Percentiles rank a stretch among this genome's conserved stretches.
Conservation (phyloP, 495 filamentous ascomycete genomes). For the Letharia lupina region DNA sequence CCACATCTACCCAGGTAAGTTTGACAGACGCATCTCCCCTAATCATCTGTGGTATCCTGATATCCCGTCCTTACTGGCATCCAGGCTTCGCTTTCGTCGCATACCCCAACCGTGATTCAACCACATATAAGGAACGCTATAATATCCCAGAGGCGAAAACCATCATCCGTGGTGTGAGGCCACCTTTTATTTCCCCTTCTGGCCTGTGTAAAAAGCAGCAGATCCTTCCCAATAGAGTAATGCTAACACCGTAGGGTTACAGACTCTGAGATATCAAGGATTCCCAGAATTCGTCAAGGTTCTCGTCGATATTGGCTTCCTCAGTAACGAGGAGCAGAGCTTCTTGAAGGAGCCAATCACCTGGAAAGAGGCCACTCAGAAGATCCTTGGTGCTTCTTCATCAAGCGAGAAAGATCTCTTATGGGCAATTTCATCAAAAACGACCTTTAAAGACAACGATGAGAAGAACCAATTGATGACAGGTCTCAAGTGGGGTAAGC, state of each 20-base stretch:
- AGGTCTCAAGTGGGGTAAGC: constrained; percentile 60
- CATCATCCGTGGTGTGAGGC: constrained; percentile 50
- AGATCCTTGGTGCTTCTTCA: constrained; percentile 60
- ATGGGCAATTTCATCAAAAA: constrained; percentile 65
- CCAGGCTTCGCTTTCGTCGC: constrained; percentile 83
- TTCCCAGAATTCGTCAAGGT: constrained; percentile 82
- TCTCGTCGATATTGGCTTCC: constrained; percentile 80
- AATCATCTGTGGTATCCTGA: no score
- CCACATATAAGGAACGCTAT: constrained; percentile 78
- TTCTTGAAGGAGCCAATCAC: constrained; percentile 52
- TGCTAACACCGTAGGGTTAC: background rate
- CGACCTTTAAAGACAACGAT: constrained; percentile 58
- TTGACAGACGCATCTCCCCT: no score
- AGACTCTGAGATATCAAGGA: constrained; percentile 71
- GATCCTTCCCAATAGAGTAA: background rate
- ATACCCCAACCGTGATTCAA: constrained; percentile 90
- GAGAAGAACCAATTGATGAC: constrained; percentile 68
- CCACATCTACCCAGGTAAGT: no score
- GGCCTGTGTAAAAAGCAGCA: background rate
- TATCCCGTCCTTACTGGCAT: constrained; percentile 1
- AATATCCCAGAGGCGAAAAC: constrained; percentile 40
- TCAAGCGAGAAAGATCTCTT: constrained; percentile 49
- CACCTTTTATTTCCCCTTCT: constrained; percentile 19
- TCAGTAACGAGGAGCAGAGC: constrained; percentile 54
- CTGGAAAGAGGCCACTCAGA: constrained; percentile 76